phyloP scores from a whole-genome alignment of 1,284 basidiomycete genomes.

The Golubevia pallescens region DNA sequence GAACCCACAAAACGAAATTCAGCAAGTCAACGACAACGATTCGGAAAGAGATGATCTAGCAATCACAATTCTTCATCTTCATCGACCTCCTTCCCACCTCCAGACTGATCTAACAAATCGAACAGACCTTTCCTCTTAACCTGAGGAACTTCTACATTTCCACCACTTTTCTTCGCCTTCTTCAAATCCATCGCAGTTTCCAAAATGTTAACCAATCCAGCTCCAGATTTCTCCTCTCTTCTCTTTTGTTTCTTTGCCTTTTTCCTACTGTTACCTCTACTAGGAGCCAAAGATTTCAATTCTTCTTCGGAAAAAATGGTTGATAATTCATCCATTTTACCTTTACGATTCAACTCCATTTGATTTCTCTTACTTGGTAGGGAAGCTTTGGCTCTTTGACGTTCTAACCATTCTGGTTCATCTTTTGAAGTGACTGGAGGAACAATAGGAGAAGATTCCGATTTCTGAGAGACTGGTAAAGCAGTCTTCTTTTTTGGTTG shows the following conservation, averaged over 20 bases:
- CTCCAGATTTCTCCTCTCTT: slow-evolving; percentile 20
- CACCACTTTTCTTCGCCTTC: no score
- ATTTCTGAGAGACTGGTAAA: slow-evolving; percentile 8
- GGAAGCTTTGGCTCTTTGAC: slow-evolving; percentile 14
- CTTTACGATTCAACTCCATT: slow-evolving; percentile 2
- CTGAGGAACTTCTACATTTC: no score
- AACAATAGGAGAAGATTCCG: not conserved
- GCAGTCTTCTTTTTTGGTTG: not conserved
- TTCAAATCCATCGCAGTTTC: slow-evolving; percentile 5
- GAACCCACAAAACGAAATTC: no score
- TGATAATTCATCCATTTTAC: slow-evolving; percentile 19
- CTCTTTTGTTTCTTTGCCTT: slow-evolving; percentile 39
- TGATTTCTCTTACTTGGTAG: not conserved
- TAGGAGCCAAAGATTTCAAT: slow-evolving; percentile 18
- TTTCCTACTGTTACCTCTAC: slow-evolving; percentile 9
- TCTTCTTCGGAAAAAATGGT: slow-evolving; percentile 22
- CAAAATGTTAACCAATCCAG: slow-evolving; percentile 22
- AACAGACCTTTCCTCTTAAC: no score
- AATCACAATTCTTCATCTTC: no score
- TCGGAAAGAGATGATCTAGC: no score
- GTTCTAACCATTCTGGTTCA: slow-evolving; percentile 15
- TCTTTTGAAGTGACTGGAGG: slow-evolving; percentile 6
- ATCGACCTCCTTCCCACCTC: no score
- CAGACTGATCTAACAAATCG: no score
- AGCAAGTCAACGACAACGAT: no score